A percentile compares a stretch with the other conserved stretches of the same genome.
These are phyloP conservation scores for Thyridium curvatum DNA, from an alignment of 2,329 filamentous ascomycete genomes.

Conservation along the genomic window DNA sequence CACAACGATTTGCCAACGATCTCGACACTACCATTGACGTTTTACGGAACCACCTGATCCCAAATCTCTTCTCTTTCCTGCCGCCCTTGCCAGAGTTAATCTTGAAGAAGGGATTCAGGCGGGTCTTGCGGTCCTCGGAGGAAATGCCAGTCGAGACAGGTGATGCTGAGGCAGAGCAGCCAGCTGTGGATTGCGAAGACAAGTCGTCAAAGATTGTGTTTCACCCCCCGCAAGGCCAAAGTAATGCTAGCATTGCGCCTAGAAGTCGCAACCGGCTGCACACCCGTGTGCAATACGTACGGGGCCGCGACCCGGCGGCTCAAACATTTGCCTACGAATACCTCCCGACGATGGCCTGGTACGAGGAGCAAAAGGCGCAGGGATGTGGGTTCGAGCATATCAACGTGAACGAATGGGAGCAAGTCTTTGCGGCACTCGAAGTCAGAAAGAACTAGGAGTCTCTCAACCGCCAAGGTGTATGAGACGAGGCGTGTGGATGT, in stretches of 20 bases:
- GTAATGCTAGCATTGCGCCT: slow-evolving; percentile 9
- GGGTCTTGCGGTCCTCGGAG: slow-evolving; percentile 13
- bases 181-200: slow-evolving; percentile 15
- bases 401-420: slow-evolving; percentile 34
- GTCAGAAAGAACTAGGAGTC: slow-evolving; percentile 1
- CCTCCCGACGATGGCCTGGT: slow-evolving; percentile 45
- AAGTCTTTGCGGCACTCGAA: slow-evolving; percentile 21
- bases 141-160: slow-evolving; percentile 5
- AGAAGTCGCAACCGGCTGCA: slow-evolving; percentile 39
- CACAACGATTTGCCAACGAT: slow-evolving; percentile 12
- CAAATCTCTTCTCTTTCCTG: slow-evolving; percentile 24
- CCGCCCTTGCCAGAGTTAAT: slow-evolving; percentile 25
- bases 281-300: slow-evolving; percentile 22
- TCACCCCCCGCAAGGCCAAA: slow-evolving; percentile 32
- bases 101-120: slow-evolving; percentile 27
- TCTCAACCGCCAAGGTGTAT: too few species aligned
- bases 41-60: slow-evolving; percentile 21
- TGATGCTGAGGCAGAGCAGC: background rate
- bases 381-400: slow-evolving; percentile 45
- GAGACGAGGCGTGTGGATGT: too few species aligned
- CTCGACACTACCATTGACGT: slow-evolving; percentile 36
- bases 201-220: slow-evolving; percentile 31
- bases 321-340: slow-evolving; percentile 32
- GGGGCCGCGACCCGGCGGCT: slow-evolving; percentile 11
- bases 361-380: slow-evolving; percentile 36